Conservation (phyloP, 2,329 filamentous ascomycete genomes). For the Apiospora rasikravindrae region DNA sequence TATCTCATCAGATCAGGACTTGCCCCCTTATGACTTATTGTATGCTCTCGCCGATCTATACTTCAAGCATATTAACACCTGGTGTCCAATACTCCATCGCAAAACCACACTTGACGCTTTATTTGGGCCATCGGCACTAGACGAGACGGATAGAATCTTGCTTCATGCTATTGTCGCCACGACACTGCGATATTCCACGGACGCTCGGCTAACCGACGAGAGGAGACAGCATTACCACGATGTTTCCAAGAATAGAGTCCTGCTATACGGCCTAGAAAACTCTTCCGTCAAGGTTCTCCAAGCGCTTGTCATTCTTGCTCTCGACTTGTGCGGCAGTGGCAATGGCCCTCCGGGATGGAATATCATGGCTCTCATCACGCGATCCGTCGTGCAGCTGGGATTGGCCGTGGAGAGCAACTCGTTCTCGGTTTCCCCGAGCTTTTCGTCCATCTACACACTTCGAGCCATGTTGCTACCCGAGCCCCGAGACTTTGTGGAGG, state of each 20-base stretch:
- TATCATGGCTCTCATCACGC: conserved; percentile 84
- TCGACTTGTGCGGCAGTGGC: conserved; percentile 84
- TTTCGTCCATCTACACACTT: conserved; percentile 87
- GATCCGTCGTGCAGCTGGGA: conserved; percentile 87
- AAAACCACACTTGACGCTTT: conserved; percentile 81
- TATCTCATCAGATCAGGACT: conserved; percentile 64
- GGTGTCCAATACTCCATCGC: conserved; percentile 90
- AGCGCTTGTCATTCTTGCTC: conserved; percentile 82
- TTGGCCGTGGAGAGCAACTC: conserved; percentile 84
- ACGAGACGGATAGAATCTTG: conserved; percentile 82
- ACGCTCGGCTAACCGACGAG: conserved; percentile 74
- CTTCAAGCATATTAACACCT: conserved; percentile 81
- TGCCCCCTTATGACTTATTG: conserved; percentile 76
- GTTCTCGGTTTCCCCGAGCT: conserved; percentile 76
- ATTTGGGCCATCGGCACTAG: conserved; percentile 76
- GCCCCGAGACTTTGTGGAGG: conserved; percentile 84
- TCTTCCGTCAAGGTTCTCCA: conserved; percentile 88
- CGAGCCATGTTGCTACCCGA: conserved; percentile 85
- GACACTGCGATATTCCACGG: conserved; percentile 82
- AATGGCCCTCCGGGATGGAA: conserved; percentile 95
- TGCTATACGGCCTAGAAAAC: conserved; percentile 87
- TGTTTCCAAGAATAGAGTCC: conserved; percentile 81
- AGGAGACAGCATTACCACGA: conserved; percentile 77
- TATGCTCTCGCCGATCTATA: conserved; percentile 77
- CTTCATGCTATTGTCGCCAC: conserved; percentile 90